Base-by-base conservation (phyloP, 768 basidiomycete species). In the Tricholomella constricta region DNA sequence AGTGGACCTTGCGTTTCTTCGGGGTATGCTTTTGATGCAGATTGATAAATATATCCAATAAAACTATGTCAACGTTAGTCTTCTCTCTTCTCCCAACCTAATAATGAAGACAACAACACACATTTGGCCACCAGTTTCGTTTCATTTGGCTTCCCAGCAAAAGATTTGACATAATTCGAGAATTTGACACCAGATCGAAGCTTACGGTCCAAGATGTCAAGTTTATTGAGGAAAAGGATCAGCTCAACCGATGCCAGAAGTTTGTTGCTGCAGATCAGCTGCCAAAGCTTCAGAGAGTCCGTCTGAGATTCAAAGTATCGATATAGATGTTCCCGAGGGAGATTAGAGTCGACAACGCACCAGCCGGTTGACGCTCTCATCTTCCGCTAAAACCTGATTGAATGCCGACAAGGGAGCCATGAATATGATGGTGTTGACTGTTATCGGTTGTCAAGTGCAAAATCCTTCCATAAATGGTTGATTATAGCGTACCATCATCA, bases 391-490 rank as follows among this genome's bases (percentile, higher is more conserved):
- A n/a, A 75, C 72, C 66, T 85, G 81, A 62, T 86, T 81, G 65
- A 86, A 88, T 3, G 79, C 82, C 11, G 78, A 84, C 60, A 86
- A 75, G 0, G 87, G 83, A 2, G 82, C 84, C 4, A 88, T 67
- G 63, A 88, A 89, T 20, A 89, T 81, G 51, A 88, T 80, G 9
- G 81, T 78, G 57, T 83, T 81, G 38, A 85, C 84, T 83, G 48
- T 22, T 14, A 27, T 14, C 32, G 6, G 44, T 27, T 23, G 41
- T 41, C 27, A 55, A 53, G 23, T 53, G 17, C 11, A 23, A 14
- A 6, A 41, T 51, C 45, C 38, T 17, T 6, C 12, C 35, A 31
- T 23, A 34, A 4, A 40, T 44, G 22, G 25, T n/a, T 12, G 27
- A 42, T 15, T 22, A 14, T 9, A 23, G 57, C 72, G 43, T 45